Base-by-base conservation (phyloP, 2,329 filamentous ascomycete species). In the Hypoxylon sp. region DNA sequence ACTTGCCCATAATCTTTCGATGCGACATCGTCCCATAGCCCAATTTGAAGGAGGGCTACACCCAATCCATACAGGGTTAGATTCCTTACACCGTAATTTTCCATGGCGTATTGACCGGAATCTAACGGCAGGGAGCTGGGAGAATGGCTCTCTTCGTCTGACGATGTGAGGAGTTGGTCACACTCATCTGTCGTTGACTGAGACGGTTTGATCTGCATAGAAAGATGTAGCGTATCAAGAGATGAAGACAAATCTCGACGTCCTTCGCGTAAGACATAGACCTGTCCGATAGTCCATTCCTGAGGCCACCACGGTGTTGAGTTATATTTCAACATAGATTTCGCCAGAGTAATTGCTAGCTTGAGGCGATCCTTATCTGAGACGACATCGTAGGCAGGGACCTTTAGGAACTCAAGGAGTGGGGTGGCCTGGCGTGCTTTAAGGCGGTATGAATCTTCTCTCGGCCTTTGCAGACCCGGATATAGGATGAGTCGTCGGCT, bases 11-110 rank as follows among this genome's bases (percentile, higher is more conserved):
- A 54, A n/a, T 66, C 65, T 9, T 59, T 55, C 33, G 36, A 59
- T 0, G 50, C 14, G 3, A 61, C n/a, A 4, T 33, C 11, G 1
- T 44, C 30, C 59, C 65, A 66, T 16, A 56, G 38, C 4, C 62
- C 65, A 14, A 70, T 68, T 46, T 66, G 61, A 2, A 70, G 55
- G 2, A 70, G 24, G 8, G 55, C 65, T 2, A 68, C 65, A 0
- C 67, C 67, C 2, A 68, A 26, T 3, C 32, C 30, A 33, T 66
- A 70, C 1, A 68, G 22, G 7, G 53, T 61, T 45, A 60, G 5
- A 44, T 68, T 68, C 2, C 69, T 36, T 52, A 72, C 60, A 4
- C 63, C 32, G 46, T 61, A 24, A 32, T 64, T 49, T 26, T 66
- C 33, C 61, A 62, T 58, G 26, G 69, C 51, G 40, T 61, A 18